Evolutionary conservation across 495 filamentous ascomycete species (phyloP).

Genomic region (Margaritispora aquatica): DNA sequence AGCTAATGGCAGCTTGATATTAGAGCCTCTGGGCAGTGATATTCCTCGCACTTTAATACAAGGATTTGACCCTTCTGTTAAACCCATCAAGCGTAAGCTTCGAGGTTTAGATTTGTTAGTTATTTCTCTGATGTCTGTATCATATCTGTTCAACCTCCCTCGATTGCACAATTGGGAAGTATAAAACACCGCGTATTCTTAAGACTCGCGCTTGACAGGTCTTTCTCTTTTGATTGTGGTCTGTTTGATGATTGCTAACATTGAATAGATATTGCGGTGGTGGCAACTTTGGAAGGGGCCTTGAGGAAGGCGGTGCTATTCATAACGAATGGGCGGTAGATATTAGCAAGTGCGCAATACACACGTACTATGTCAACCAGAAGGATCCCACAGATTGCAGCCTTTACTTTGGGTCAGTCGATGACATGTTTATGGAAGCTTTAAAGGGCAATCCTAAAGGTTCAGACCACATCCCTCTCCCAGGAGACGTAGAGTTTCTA

Average conservation of each 20-base stretch:
- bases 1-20: not conserved
- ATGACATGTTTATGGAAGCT: conserved; percentile 55
- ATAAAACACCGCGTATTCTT: too few relatives aligned
- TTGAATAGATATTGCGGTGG: conserved; percentile 75
- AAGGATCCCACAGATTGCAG: conserved; percentile 26
- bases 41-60: conserved; percentile 35
- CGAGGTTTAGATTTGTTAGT: conserved; percentile 57
- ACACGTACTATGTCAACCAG: conserved; percentile 61
- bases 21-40: conserved; percentile 16
- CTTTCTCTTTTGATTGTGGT: too few relatives aligned
- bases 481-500: conserved; percentile 62
- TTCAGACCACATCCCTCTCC: conserved; percentile 35
- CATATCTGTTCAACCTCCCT: too few relatives aligned
- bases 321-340: conserved; percentile 61
- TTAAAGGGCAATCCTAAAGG: conserved; percentile 40
- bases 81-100: conserved; percentile 23
- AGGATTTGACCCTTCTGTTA: conserved; percentile 43
- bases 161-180: too few relatives aligned
- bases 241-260: too few relatives aligned
- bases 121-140: too few relatives aligned
- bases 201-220: too few relatives aligned
- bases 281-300: conserved; percentile 65
- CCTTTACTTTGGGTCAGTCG: conserved; percentile 61
- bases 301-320: conserved; percentile 65
- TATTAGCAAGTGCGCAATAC: conserved; percentile 51